Conservation (phyloP, 208 protist species). For the Leishmania martiniquensis region DNA sequence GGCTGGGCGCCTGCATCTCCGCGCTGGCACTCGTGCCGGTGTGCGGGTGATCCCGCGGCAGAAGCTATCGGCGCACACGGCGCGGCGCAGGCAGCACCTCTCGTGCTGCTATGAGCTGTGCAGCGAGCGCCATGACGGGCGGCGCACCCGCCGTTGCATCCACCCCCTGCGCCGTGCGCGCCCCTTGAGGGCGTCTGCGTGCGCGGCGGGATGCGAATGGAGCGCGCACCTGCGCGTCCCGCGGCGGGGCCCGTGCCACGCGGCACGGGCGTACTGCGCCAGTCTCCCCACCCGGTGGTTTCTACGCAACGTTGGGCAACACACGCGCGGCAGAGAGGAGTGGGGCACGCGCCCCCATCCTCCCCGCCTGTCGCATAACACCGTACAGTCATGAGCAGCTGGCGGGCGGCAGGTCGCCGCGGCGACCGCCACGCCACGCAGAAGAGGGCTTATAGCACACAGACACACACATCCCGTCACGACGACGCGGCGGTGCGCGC, state of each 20-base stretch:
- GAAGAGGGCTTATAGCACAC: conserved; percentile 26
- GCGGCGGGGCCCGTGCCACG: conserved; percentile 15
- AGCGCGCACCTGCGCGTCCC: conserved; percentile 9
- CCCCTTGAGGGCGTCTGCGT: conserved; percentile 2
- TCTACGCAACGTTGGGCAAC: conserved; percentile 29
- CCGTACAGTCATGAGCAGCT: conserved; percentile 33
- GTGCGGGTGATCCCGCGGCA: conserved; percentile 31
- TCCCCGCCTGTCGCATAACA: conserved; percentile 10
- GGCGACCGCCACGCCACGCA: conserved; percentile 33
- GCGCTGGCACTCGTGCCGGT: conserved; percentile 24
- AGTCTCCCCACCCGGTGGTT: conserved; percentile 30
- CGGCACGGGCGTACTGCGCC: conserved; percentile 25
- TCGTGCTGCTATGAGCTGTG: conserved; percentile 6
- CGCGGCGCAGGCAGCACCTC: conserved; percentile 9
- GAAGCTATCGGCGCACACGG: conserved; percentile 25
- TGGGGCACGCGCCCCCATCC: neutral
- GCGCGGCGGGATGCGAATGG: conserved; percentile 11
- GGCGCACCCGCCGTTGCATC: conserved; percentile 31
- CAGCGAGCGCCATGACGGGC: conserved; percentile 17
- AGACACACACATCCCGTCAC: conserved; percentile 12
- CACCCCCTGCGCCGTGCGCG: conserved; percentile 10
- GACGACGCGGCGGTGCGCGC: conserved; percentile 35
- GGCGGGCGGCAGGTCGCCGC: conserved; percentile 26
- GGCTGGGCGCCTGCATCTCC: conserved; percentile 24
- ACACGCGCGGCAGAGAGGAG: conserved; percentile 10